Conservation (phyloP, 2,329 filamentous ascomycete species). For the Cladosporium sp. region DNA sequence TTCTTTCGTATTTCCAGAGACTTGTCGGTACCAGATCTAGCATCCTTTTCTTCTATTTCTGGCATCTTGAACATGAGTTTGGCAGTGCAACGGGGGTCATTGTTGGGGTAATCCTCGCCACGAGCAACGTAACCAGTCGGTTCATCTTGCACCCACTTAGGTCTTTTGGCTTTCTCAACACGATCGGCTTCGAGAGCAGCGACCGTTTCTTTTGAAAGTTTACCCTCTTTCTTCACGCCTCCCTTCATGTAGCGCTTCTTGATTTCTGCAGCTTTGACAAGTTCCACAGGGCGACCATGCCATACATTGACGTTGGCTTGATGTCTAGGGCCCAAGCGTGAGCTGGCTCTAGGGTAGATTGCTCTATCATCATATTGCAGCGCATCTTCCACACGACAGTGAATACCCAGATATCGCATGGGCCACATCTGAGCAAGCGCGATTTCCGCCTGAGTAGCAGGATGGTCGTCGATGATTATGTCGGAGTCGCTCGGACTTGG, state of each 20-base stretch:
- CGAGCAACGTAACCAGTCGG: slow-evolving; percentile 79
- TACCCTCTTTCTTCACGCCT: slow-evolving; percentile 68
- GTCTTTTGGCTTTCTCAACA: slow-evolving; percentile 71
- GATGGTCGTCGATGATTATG: slow-evolving; percentile 55
- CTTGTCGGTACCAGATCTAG: slow-evolving; percentile 31
- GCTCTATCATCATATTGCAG: slow-evolving; percentile 90
- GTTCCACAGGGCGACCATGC: slow-evolving; percentile 82
- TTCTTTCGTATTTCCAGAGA: slow-evolving; percentile 36
- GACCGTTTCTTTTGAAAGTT: slow-evolving; percentile 72
- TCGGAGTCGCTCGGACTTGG: slow-evolving; percentile 43
- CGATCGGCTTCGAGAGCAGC: slow-evolving; percentile 80
- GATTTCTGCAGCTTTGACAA: slow-evolving; percentile 80
- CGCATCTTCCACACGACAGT: slow-evolving; percentile 91
- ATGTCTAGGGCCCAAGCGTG: slow-evolving; percentile 82
- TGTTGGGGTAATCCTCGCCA: slow-evolving; percentile 71
- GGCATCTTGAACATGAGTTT: slow-evolving; percentile 72
- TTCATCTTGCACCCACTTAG: slow-evolving; percentile 91
- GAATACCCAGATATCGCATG: slow-evolving; percentile 90
- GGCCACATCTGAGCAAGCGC: slow-evolving; percentile 94
- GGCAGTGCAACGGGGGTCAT: slow-evolving; percentile 71
- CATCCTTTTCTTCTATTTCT: slow-evolving; percentile 19
- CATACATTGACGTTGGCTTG: slow-evolving; percentile 82
- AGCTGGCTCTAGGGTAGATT: slow-evolving; percentile 93
- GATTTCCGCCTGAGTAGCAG: slow-evolving; percentile 77
- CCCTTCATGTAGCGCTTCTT: slow-evolving; percentile 70